phyloP scores from a whole-genome alignment of 73 alveolate species.

The Paramecium sexaurelia region DNA sequence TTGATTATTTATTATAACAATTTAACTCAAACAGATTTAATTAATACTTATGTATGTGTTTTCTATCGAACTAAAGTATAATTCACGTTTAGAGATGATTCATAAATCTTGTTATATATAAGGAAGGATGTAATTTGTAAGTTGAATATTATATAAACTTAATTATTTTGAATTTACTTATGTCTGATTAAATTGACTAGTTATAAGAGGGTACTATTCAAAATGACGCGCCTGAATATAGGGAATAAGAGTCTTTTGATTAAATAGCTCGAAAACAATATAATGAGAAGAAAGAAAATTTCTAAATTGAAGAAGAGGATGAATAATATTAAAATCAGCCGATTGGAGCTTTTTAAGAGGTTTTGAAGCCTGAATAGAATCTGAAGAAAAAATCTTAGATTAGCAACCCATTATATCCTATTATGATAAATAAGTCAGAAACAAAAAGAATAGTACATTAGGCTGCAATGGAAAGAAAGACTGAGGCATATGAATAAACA shows the following conservation, averaged over 20 bases:
- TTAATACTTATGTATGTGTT: too few relatives aligned
- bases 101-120: not conserved
- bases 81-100: not conserved
- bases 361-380: not conserved
- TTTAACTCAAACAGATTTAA: too few relatives aligned
- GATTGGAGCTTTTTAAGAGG: not conserved
- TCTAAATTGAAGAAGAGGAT: constrained; percentile 11
- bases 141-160: not conserved
- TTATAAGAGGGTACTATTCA: not conserved
- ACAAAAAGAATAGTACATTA: constrained; percentile 44
- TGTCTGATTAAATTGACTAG: constrained; percentile 11
- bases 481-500: constrained; percentile 45
- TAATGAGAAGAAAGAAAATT: not conserved
- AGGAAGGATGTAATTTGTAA: not conserved
- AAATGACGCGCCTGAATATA: not conserved
- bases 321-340: not conserved
- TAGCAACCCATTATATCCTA: not conserved
- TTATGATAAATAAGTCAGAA: not conserved
- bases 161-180: not conserved
- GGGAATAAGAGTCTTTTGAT: not conserved
- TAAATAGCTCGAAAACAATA: not conserved
- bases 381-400: not conserved
- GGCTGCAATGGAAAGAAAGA: constrained; percentile 53
- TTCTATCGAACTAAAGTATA: not conserved
- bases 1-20: too few relatives aligned